These are phyloP conservation scores for Beta lomatogona DNA, from an alignment of 179 eudicot species.

Conservation along the genomic window DNA sequence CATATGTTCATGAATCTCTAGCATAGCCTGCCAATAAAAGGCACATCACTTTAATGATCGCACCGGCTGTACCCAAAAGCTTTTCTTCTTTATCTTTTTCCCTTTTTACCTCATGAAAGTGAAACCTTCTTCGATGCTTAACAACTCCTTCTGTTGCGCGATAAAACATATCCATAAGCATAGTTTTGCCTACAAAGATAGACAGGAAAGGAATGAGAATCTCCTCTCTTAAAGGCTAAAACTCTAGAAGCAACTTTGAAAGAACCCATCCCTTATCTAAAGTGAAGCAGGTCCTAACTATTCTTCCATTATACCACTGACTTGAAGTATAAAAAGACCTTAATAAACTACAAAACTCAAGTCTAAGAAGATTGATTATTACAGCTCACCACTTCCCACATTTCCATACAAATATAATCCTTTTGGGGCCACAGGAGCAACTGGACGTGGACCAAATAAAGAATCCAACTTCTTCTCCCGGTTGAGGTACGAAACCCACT, in stretches of 20 bases:
- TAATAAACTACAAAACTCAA: slow-evolving; percentile 7
- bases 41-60: slow-evolving; percentile 10
- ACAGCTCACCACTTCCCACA: slow-evolving; percentile 85
- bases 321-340: not conserved
- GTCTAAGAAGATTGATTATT: not conserved
- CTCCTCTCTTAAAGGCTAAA: not conserved
- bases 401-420: slow-evolving; percentile 92
- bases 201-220: slow-evolving; percentile 19
- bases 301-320: slow-evolving; percentile 1
- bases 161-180: slow-evolving; percentile 99
- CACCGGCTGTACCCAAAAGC: not conserved
- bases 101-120: slow-evolving; percentile 82
- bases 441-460: slow-evolving; percentile 67
- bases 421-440: slow-evolving; percentile 86
- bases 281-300: slow-evolving; percentile 3
- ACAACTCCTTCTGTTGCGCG: slow-evolving; percentile 85
- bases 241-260: slow-evolving; percentile 3
- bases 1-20: slow-evolving; percentile 89
- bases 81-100: not conserved
- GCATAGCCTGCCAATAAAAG: slow-evolving; percentile 77
- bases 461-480: slow-evolving; percentile 86
- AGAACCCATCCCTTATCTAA: slow-evolving; percentile 10
- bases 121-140: slow-evolving; percentile 82
- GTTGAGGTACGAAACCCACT: slow-evolving; percentile 91
- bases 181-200: slow-evolving; percentile 75